Conservation (phyloP, 257 asterid species). For the Solanum etuberosum region DNA sequence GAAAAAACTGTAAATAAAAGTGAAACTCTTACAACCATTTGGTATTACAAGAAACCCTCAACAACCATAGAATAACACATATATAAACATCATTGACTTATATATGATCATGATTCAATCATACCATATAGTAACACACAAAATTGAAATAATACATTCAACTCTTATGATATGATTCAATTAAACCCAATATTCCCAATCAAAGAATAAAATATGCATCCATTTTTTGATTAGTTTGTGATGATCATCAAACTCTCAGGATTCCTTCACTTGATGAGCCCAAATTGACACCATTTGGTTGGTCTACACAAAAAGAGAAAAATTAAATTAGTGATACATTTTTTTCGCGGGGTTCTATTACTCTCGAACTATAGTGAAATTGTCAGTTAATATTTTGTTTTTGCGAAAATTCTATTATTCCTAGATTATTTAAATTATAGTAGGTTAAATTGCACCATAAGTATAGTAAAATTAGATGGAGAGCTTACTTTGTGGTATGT, state of each 20-base stretch:
- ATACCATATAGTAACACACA: neutral
- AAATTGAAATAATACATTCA: neutral
- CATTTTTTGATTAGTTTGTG: neutral
- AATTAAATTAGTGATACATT: neutral
- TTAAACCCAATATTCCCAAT: neutral
- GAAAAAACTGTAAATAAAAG: neutral
- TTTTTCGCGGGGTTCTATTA: neutral
- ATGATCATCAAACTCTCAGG: constrained; percentile 7
- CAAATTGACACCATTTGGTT: neutral
- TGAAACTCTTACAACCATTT: neutral
- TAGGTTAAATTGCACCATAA: neutral
- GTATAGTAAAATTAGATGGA: neutral
- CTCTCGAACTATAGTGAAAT: neutral
- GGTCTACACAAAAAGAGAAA: neutral
- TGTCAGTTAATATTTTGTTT: neutral
- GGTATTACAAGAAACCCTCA: neutral
- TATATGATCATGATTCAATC: neutral
- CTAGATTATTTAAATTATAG: neutral
- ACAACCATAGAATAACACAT: neutral
- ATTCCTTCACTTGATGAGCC: constrained; percentile 17
- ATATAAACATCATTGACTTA: neutral
- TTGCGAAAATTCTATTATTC: neutral
- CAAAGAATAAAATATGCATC: constrained; percentile 11
- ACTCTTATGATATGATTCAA: neutral
- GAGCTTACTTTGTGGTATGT: constrained; percentile 33